Conservation (phyloP, 1,139 yeast genomes). For the Pichia sp. region DNA sequence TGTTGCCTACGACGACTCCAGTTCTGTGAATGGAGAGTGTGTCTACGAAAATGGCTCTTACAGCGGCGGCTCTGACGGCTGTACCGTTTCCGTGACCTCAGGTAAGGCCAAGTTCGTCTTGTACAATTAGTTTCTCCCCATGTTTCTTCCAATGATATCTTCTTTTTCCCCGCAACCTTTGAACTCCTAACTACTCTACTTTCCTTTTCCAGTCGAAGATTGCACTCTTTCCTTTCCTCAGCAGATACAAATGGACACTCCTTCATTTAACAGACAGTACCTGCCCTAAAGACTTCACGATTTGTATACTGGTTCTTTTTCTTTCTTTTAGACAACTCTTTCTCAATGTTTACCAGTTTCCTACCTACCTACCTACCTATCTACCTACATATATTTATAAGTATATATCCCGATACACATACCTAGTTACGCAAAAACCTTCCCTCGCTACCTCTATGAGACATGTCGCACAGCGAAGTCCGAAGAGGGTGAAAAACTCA, state of each 20-base stretch:
- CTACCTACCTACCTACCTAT: too few species aligned
- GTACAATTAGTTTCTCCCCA: slow-evolving; percentile 31
- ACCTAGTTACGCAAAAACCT: background rate
- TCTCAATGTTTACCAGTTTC: background rate
- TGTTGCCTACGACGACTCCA: slow-evolving; percentile 51
- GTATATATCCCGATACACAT: background rate
- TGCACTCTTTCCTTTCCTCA: background rate
- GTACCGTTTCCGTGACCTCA: slow-evolving; percentile 66
- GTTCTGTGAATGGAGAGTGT: slow-evolving; percentile 58
- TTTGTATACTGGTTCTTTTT: background rate
- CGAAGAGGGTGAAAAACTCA: background rate
- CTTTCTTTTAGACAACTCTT: background rate
- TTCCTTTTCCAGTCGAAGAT: background rate
- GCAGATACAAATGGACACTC: background rate
- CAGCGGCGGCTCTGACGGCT: slow-evolving; percentile 70
- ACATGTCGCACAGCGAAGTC: background rate
- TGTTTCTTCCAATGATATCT: background rate
- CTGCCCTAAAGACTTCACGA: background rate
- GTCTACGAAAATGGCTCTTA: slow-evolving; percentile 59
- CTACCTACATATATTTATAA: background rate
- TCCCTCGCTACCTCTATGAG: background rate
- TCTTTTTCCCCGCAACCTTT: background rate
- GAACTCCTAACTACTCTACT: background rate
- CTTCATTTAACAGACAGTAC: background rate
- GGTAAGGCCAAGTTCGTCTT: slow-evolving; percentile 70